Evolutionary conservation across 176 grass and related monocot genomes (phyloP).

Genomic region (Oryza meridionalis): DNA sequence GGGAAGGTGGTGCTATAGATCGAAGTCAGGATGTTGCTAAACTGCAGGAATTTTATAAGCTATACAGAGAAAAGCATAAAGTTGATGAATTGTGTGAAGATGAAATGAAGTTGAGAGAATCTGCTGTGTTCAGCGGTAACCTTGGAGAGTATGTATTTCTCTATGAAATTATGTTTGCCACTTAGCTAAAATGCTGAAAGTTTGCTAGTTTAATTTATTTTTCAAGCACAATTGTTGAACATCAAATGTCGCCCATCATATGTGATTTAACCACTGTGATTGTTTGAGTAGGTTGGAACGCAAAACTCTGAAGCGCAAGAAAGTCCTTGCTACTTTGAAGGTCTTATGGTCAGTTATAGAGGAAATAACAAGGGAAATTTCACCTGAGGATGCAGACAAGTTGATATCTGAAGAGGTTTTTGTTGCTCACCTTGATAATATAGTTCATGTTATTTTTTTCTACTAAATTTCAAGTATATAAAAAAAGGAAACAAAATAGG

Average conservation of each 20-base stretch:
- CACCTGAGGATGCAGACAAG: constrained; percentile 75
- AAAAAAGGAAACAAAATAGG: neutral
- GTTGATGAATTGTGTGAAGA: constrained; percentile 87
- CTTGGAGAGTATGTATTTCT: constrained; percentile 73
- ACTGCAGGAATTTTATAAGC: constrained; percentile 95
- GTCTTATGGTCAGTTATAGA: constrained; percentile 85
- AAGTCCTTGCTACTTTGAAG: constrained; percentile 85
- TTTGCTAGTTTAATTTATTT: constrained; percentile 28
- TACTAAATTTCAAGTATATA: constrained; percentile 3
- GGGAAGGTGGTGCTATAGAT: constrained; percentile 72
- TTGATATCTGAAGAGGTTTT: constrained; percentile 93
- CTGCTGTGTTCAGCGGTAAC: constrained; percentile 76
- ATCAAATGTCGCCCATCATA: neutral
- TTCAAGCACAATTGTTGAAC: constrained; percentile 16
- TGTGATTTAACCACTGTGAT: constrained; percentile 15
- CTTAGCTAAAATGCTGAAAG: neutral
- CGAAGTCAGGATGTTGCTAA: constrained; percentile 78
- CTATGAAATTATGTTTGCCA: constrained; percentile 17
- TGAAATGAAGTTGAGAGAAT: constrained; percentile 94
- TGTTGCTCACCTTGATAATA: constrained; percentile 33
- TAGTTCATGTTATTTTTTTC: constrained; percentile 12
- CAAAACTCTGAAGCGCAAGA: constrained; percentile 87
- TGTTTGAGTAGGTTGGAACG: constrained; percentile 71
- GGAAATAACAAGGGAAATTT: constrained; percentile 78
- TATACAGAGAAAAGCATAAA: constrained; percentile 85